These are phyloP conservation scores for Coelastrella sp. DNA, from an alignment of 139 green algal species.

Conservation along the genomic window DNA sequence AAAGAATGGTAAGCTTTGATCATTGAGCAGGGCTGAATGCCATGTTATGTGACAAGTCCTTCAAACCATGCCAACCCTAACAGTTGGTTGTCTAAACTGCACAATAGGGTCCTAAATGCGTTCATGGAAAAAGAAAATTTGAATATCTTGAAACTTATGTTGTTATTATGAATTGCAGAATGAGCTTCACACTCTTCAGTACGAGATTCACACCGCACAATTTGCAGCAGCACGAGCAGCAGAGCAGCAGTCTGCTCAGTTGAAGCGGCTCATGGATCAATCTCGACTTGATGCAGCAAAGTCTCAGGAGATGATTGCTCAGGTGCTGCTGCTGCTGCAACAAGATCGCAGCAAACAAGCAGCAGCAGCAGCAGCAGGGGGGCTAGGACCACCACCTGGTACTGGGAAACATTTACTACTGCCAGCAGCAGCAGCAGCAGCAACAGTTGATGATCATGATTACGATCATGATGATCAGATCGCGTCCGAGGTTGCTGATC, in stretches of 20 bases:
- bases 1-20: background rate
- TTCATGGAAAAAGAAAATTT: no score
- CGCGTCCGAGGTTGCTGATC: constrained; percentile 19
- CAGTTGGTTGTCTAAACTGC: no score
- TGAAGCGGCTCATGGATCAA: constrained; percentile 45
- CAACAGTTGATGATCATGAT: no score
- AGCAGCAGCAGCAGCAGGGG: constrained; percentile 21
- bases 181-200: background rate
- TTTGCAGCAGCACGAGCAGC: constrained; percentile 3
- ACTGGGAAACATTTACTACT: background rate
- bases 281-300: constrained; percentile 17
- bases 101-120: no score
- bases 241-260: constrained; percentile 21
- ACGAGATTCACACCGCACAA: background rate
- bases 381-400: background rate
- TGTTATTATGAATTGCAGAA: background rate
- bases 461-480: constrained; percentile 3
- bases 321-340: constrained; percentile 29
- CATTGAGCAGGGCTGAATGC: background rate
- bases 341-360: background rate
- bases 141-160: no score
- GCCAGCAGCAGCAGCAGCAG: constrained; percentile 10
- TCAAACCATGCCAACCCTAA: no score
- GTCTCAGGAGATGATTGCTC: constrained; percentile 40
- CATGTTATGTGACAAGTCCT: no score